Percentiles rank a stretch among this genome's conserved stretches.
These are phyloP conservation scores for Podaxis sp. DNA, from an alignment of 768 basidiomycete species.

Conservation along the genomic window DNA sequence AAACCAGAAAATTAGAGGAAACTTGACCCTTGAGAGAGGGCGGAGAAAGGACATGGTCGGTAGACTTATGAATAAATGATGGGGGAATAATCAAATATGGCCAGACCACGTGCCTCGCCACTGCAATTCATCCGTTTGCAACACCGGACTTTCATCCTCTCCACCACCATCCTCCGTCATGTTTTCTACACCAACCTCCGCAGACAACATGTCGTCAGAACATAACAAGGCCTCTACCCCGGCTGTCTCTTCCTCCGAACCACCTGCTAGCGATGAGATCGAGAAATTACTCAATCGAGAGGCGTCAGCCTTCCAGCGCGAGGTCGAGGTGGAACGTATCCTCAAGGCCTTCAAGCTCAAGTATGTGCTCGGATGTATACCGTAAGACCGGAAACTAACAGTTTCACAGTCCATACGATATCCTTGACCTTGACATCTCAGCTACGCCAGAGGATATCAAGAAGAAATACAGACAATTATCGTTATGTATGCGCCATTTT, in stretches of 20 bases:
- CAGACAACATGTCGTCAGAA: background rate
- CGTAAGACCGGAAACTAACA: background rate
- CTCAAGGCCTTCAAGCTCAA: slow-evolving; percentile 95
- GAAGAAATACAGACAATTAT: slow-evolving; percentile 83
- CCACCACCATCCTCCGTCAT: slow-evolving; percentile 3
- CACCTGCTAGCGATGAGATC: slow-evolving; percentile 53
- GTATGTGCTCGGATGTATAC: slow-evolving; percentile 42
- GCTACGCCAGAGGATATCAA: slow-evolving; percentile 83
- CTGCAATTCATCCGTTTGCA: background rate
- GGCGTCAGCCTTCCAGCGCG: slow-evolving; percentile 83
- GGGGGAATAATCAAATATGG: background rate
- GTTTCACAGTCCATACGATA: slow-evolving; percentile 85
- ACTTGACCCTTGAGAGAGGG: slow-evolving; percentile 10
- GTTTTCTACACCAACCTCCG: background rate
- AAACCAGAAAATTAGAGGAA: background rate
- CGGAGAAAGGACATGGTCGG: slow-evolving; percentile 19
- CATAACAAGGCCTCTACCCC: slow-evolving; percentile 3
- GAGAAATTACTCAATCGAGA: slow-evolving; percentile 79
- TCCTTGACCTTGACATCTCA: slow-evolving; percentile 74
- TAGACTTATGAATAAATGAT: background rate
- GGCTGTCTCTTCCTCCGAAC: slow-evolving; percentile 16
- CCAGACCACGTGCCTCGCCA: slow-evolving; percentile 12
- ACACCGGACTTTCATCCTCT: background rate
- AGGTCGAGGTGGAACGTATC: slow-evolving; percentile 89
- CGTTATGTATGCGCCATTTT: slow-evolving; percentile 61